These are phyloP conservation scores for Eucalyptus tenuipes DNA, from an alignment of 345 rosid genomes.

Conservation along the genomic window DNA sequence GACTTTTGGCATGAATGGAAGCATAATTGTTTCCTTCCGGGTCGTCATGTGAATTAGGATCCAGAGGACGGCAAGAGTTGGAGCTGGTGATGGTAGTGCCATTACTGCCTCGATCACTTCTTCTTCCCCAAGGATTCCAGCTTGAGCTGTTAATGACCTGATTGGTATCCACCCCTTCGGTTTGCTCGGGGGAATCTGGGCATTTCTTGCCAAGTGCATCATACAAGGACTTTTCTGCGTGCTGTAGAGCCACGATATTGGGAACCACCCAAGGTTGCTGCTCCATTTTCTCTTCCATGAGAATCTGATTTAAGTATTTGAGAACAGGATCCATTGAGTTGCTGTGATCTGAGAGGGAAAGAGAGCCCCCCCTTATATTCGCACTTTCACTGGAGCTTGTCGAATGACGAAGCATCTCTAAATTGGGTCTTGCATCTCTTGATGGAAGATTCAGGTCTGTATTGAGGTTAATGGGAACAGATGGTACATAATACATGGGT, in stretches of 20 bases:
- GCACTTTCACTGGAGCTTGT: background rate
- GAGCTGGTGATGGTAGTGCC: background rate
- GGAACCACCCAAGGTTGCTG: slow-evolving; percentile 37
- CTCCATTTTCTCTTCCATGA: slow-evolving; percentile 64
- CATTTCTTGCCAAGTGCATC: slow-evolving; percentile 36
- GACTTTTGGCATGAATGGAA: background rate
- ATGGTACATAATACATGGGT: background rate
- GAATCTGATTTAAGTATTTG: slow-evolving; percentile 50
- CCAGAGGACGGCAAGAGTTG: slow-evolving; percentile 1
- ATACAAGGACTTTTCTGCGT: slow-evolving; percentile 51
- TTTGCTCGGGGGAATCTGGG: slow-evolving; percentile 6
- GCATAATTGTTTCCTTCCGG: background rate
- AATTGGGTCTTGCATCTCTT: background rate
- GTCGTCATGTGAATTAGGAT: slow-evolving; percentile 7
- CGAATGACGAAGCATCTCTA: background rate
- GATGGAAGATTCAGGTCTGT: background rate
- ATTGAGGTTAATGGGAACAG: background rate
- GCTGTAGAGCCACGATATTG: slow-evolving; percentile 43
- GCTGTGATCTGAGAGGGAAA: slow-evolving; percentile 26
- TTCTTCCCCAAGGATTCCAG: slow-evolving; percentile 3
- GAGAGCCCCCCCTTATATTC: background rate
- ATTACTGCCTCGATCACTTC: slow-evolving; percentile 5
- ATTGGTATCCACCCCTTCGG: background rate
- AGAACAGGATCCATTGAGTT: slow-evolving; percentile 37
- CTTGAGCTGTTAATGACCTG: slow-evolving; percentile 4